Conservation (phyloP, 2,329 filamentous ascomycete species). For the Ceratocystis harringtonii region DNA sequence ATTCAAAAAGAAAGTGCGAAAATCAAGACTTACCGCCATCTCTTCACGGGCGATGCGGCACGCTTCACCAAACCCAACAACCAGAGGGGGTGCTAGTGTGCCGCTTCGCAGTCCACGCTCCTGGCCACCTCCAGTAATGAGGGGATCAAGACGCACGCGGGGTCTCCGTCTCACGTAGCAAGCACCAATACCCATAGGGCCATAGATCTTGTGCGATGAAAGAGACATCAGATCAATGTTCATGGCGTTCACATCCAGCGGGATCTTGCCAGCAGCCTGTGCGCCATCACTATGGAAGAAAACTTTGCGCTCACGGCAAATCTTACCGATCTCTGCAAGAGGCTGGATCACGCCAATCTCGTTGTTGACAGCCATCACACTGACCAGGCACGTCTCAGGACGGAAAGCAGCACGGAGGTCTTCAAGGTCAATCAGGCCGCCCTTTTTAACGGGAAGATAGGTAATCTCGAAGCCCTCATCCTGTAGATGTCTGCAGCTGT, state of each 20-base stretch:
- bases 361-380: conserved; percentile 98
- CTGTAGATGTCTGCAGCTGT: conserved; percentile 91
- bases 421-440: conserved; percentile 71
- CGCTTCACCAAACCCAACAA: conserved; percentile 89
- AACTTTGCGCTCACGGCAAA: conserved; percentile 81
- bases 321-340: conserved; percentile 76
- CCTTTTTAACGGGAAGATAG: conserved; percentile 80
- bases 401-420: conserved; percentile 78
- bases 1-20: conserved; percentile 14
- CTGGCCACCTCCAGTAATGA: conserved; percentile 92
- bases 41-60: conserved; percentile 84
- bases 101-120: conserved; percentile 90
- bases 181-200: conserved; percentile 90
- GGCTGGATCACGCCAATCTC: conserved; percentile 99
- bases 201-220: conserved; percentile 96
- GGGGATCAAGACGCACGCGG: conserved; percentile 82
- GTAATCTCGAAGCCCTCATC: conserved; percentile 94
- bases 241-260: conserved; percentile 91
- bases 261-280: conserved; percentile 97
- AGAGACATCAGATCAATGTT: conserved; percentile 98
- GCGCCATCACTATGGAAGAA: conserved; percentile 98
- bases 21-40: conserved; percentile 56
- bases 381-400: conserved; percentile 82
- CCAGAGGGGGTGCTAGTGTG: conserved; percentile 75
- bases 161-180: conserved; percentile 90